Percentiles rank a stretch among this genome's conserved stretches.
Evolutionary conservation across 2,329 filamentous ascomycete species (phyloP).

Genomic region (Nemania abortiva): DNA sequence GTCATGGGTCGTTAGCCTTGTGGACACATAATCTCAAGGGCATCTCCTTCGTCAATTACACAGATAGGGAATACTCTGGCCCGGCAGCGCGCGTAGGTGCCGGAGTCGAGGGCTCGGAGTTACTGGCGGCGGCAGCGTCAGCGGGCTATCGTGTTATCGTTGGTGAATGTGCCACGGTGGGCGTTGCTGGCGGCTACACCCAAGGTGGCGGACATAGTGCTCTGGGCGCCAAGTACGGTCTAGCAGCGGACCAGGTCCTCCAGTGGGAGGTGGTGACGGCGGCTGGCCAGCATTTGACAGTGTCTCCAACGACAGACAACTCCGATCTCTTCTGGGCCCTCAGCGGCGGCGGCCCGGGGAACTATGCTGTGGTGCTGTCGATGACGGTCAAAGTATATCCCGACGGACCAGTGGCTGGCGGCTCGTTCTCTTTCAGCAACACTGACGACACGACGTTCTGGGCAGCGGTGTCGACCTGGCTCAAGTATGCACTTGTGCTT

Average conservation of each 20-base stretch:
- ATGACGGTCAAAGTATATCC: constrained; percentile 10
- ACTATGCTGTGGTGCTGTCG: constrained; percentile 23
- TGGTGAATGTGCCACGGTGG: constrained; percentile 26
- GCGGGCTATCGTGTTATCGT: constrained; percentile 18
- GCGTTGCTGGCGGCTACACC: constrained; percentile 32
- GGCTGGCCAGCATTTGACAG: constrained; percentile 60
- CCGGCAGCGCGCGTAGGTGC: constrained; percentile 18
- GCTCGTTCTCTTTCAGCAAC: constrained; percentile 7
- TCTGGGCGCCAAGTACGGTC: constrained; percentile 64
- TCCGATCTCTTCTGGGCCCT: constrained; percentile 31
- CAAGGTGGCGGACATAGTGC: constrained; percentile 67
- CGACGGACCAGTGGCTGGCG: constrained; percentile 22
- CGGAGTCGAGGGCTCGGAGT: constrained; percentile 22
- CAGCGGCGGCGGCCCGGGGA: constrained; percentile 26
- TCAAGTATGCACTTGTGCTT: constrained; percentile 5
- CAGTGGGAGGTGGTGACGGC: constrained; percentile 68
- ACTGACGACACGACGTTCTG: constrained; percentile 9
- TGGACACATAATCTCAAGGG: constrained; percentile 63
- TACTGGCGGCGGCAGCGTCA: constrained; percentile 10
- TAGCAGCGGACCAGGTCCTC: constrained; percentile 70
- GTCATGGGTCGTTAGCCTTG: constrained; percentile 59
- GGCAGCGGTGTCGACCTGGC: constrained; percentile 9
- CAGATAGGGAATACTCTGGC: neutral
- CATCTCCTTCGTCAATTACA: constrained; percentile 15
- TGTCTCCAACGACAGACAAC: constrained; percentile 51